These are phyloP conservation scores for Hanseniaspora uvarum DNA, from an alignment of 1,139 yeast species.

Conservation along the genomic window DNA sequence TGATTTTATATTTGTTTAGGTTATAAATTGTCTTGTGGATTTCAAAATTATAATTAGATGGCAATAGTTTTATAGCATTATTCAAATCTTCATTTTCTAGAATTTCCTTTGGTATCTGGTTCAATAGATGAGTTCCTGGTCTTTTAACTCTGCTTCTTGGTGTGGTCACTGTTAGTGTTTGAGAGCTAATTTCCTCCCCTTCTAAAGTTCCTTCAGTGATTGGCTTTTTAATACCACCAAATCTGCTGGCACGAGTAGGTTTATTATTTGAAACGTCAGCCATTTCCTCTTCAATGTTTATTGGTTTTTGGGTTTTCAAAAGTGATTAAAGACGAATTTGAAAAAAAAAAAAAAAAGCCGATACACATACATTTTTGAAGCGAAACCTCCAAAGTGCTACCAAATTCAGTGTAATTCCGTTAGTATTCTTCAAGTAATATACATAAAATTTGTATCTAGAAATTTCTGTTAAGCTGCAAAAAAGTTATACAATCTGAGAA, in stretches of 20 bases:
- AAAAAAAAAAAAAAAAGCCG: no score
- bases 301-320: neutral
- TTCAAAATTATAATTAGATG: conserved; percentile 88
- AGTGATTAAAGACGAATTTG: neutral
- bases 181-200: conserved; percentile 21
- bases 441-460: neutral
- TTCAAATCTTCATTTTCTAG: conserved; percentile 68
- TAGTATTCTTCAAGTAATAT: no score
- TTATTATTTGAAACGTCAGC: neutral
- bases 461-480: no score
- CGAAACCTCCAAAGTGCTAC: no score
- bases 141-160: conserved; percentile 35
- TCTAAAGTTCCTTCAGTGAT: conserved; percentile 20
- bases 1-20: conserved; percentile 60
- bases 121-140: conserved; percentile 39
- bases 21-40: conserved; percentile 95
- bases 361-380: no score
- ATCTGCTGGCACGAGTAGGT: conserved; percentile 32
- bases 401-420: no score
- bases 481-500: no score
- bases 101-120: conserved; percentile 86
- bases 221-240: conserved; percentile 34
- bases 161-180: conserved; percentile 22
- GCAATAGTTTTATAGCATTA: conserved; percentile 68
- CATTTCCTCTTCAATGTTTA: neutral